Base-by-base conservation (phyloP, 1,139 yeast genomes). In the Hansenula sp. region DNA sequence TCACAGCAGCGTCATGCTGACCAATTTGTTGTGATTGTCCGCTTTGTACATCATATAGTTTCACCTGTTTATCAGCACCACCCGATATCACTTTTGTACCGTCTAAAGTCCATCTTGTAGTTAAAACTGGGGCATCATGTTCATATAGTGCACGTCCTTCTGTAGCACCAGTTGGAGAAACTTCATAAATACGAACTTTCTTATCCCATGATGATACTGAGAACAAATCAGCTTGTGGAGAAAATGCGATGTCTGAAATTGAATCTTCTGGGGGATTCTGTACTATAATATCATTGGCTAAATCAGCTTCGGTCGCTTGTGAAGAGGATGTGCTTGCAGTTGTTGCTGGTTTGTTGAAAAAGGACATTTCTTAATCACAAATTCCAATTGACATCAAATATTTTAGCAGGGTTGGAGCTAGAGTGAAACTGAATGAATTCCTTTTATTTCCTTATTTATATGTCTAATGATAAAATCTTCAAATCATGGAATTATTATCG, bases 161-260 rank as follows among this genome's bases (percentile, higher is more conserved):
- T 2, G 81, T 71, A 33, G 67, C 66, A 31, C 81, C 79, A 52
- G 74, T 79, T 19, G 80, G 71, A 51, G 81, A 81, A 24, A 91
- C 81, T 63, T 93, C 98, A 71, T 94, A 94, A 47, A 94, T 84
- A 47, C 99, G 76, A 33, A 89, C 96, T 61, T 90, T 90, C 58
- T 86, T 87, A 66, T 94, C 99, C 99, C 99, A 94, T 33, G 96
- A 84, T 11, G 95, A 78, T 3, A 82, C 95, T 3, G 95, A 81
- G 44, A 79, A 67, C 48, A 81, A 70, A 55, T 94, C 97, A 24
- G 86, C 94, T 51, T 77, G 88, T n/a, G 98, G 89, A n/a, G 96
- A 87, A 65, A 93, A 94, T 17, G 90, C 72, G 46, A 94, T 64
- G 55, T 88, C 96, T n/a, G 91, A 77, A 29, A 94, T 76, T 3